Base-by-base conservation (phyloP, 108 stramenopile genomes). In the Licmophora abbreviata region DNA sequence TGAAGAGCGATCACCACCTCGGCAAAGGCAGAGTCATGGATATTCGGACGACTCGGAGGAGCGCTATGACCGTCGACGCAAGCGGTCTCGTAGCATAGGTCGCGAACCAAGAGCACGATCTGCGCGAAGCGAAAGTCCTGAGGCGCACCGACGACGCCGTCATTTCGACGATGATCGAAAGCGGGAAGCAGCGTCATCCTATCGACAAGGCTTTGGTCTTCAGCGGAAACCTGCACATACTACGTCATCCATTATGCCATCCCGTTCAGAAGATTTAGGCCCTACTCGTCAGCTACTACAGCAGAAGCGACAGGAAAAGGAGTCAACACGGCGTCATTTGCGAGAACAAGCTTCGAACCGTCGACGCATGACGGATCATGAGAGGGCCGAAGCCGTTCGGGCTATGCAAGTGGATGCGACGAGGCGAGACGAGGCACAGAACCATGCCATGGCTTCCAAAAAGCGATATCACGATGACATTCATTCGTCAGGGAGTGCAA, bases 261-360 rank as follows among this genome's bases (percentile, higher is more conserved):
- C n/a, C n/a, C n/a, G n/a, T n/a, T n/a, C n/a, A n/a, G 17, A 32
- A 1, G 63, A 73, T 53, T 57, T 91, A 2, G 85, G 85, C 21
- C 89, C 89, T 6, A 58, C 73, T 44, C 59, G 36, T 15, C 57
- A 71, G 2, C 48, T 85, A 3, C 46, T 86, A 31, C 69, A 59
- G 29, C 56, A 71, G 28, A 82, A 74, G 48, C 63, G 70, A 35
- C 48, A 71, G 12, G 69, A 73, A 35, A 38, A 43, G 26, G 79
- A 81, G 12, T 43, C 36, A 44, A 69, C 69, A 54, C 60, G 74
- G 12, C 66, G 44, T 8, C 28, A 36, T 29, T 51, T 34, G 2
- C 21, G 31, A 34, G 51, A 54, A 9, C n/a, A n/a, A n/a, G 53
- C 44, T 30, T 38, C 46, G 1, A 27, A 41, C 0, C 51, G 69